Conservation (phyloP, 2,329 filamentous ascomycete genomes). For the Pyrenophora graminea region DNA sequence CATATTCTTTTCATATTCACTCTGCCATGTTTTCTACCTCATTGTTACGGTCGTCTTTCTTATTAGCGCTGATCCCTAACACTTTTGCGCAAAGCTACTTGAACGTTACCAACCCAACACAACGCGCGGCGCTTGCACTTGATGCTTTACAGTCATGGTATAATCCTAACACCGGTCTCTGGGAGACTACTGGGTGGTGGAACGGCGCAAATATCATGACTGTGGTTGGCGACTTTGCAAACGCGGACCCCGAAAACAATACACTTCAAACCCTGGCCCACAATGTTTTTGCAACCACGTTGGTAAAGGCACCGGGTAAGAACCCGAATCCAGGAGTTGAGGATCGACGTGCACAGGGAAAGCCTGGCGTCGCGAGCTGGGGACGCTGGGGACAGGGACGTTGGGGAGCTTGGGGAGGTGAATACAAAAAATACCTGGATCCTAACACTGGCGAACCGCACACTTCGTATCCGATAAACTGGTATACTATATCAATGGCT, state of each 20-base stretch:
- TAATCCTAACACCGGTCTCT: constrained; percentile 63
- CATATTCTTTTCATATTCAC: neutral
- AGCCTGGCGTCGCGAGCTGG: neutral
- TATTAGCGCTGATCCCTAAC: constrained; percentile 26
- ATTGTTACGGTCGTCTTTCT: constrained; percentile 17
- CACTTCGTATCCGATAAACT: constrained; percentile 26
- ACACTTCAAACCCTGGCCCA: constrained; percentile 43
- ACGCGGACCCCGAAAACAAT: constrained; percentile 30
- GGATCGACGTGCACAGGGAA: constrained; percentile 5
- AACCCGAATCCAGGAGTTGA: constrained; percentile 39
- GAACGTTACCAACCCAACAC: constrained; percentile 24
- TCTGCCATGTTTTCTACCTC: constrained; percentile 23
- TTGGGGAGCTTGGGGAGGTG: constrained; percentile 4
- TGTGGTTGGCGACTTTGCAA: constrained; percentile 60
- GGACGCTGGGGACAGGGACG: neutral
- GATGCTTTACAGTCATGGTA: constrained; percentile 65
- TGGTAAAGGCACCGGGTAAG: constrained; percentile 38
- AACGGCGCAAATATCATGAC: constrained; percentile 71
- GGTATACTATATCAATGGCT: constrained; percentile 11
- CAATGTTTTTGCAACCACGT: constrained; percentile 52
- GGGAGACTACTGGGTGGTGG: constrained; percentile 72
- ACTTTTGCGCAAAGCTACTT: constrained; percentile 23
- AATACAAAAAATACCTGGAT: constrained; percentile 30
- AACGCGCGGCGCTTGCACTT: constrained; percentile 42
- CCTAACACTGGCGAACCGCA: constrained; percentile 20